phyloP scores from a whole-genome alignment of 495 filamentous ascomycete genomes.

The Glarea lozoyensis region DNA sequence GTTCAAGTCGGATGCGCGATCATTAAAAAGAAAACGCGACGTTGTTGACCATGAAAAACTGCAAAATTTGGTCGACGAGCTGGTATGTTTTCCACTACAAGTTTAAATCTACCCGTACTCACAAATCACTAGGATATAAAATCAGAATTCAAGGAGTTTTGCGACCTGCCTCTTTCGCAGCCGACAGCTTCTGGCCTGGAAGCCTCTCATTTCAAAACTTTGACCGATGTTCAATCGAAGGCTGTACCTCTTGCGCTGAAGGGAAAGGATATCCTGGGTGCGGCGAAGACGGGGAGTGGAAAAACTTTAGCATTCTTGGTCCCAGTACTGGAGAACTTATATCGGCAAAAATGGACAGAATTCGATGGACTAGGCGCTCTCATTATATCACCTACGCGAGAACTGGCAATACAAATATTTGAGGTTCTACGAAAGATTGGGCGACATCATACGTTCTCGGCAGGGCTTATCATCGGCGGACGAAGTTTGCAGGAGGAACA shows the following conservation, averaged over 20 bases:
- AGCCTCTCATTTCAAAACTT: slow-evolving; percentile 76
- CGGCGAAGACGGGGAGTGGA: slow-evolving; percentile 92
- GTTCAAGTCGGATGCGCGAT: slow-evolving; percentile 9
- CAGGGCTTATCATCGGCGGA: slow-evolving; percentile 91
- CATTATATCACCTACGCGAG: slow-evolving; percentile 88
- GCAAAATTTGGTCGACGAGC: slow-evolving; percentile 34
- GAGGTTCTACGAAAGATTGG: slow-evolving; percentile 89
- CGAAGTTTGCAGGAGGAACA: slow-evolving; percentile 84
- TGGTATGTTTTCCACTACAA: slow-evolving; percentile 26
- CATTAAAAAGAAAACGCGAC: slow-evolving; percentile 57
- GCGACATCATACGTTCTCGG: slow-evolving; percentile 81
- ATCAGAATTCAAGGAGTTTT: slow-evolving; percentile 45
- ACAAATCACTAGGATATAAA: slow-evolving; percentile 32
- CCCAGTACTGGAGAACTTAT: slow-evolving; percentile 91
- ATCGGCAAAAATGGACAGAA: slow-evolving; percentile 81
- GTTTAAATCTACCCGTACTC: not conserved
- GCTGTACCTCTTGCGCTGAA: slow-evolving; percentile 81
- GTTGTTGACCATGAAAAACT: slow-evolving; percentile 51
- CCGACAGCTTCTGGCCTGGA: slow-evolving; percentile 74
- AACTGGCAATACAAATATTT: slow-evolving; percentile 96
- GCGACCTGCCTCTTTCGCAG: slow-evolving; percentile 77
- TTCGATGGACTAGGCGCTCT: slow-evolving; percentile 86
- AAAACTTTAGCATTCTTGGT: slow-evolving; percentile 94
- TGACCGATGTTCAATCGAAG: slow-evolving; percentile 87
- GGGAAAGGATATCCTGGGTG: slow-evolving; percentile 83